Base-by-base conservation (phyloP, 768 basidiomycete species). In the Rhodotorula sphaerocarpa region DNA sequence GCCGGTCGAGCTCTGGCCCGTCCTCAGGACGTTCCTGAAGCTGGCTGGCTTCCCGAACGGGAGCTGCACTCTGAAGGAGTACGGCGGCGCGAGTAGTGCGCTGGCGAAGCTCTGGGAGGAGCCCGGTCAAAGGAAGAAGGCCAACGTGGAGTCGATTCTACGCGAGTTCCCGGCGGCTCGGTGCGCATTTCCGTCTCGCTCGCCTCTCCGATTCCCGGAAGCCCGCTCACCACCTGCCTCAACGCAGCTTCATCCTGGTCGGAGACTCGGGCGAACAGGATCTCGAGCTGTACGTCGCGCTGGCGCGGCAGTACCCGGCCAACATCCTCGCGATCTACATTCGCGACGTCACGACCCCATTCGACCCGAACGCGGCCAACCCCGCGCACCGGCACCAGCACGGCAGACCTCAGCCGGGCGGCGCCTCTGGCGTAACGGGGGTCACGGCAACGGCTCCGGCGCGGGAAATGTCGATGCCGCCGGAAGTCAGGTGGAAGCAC, bases 201-300 rank as follows among this genome's bases (percentile, higher is more conserved):
- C 16, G 48, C 9, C n/a, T 30, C 4, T 42, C 44, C 57, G 21
- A n/a, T n/a, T n/a, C n/a, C n/a, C n/a, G n/a, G n/a, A n/a, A n/a
- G n/a, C n/a, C n/a, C n/a, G n/a, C n/a, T n/a, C n/a, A n/a, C n/a
- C n/a, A n/a, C n/a, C n/a, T n/a, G n/a, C n/a, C n/a, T n/a, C n/a
- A n/a, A 3, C 31, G 16, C 66, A 64, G 50, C 23, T 95, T 97
- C 76, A 75, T 96, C 71, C 81, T 92, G 52, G 79, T 97, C 44
- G 93, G 93, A 11, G 93, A 97, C 74, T 83, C 85, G 0, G 93
- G 92, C 39, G 93, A 97, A 73, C 92, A 95, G 69, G 93, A 97
- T 75, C 76, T 97, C 47, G 91, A 97, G 74, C 79, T 97, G 3
- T 97, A 96, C 74, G 79, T 85, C 20, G 79, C 83, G 5, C 73